Percentiles rank a stretch among this genome's conserved stretches.
phyloP scores from a whole-genome alignment of 2,329 filamentous ascomycete genomes.

The Alternaria incomplexa region DNA sequence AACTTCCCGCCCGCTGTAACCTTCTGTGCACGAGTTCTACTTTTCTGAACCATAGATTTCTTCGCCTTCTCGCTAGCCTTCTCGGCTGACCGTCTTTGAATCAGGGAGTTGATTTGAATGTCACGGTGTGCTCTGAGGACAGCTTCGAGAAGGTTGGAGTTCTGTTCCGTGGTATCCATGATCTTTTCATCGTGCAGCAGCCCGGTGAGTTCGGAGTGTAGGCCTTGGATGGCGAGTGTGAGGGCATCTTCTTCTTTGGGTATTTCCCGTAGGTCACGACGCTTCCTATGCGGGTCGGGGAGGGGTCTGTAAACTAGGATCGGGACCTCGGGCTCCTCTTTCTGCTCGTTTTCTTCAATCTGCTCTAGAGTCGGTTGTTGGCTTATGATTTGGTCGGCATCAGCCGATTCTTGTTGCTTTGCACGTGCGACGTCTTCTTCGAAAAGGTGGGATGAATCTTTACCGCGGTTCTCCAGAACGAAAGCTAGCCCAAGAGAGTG shows the following conservation, averaged over 20 bases:
- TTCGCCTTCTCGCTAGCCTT: not conserved
- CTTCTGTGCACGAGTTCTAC: not conserved
- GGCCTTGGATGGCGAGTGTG: not conserved
- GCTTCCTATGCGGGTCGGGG: conserved; percentile 7
- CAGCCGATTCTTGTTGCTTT: not conserved
- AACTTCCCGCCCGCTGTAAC: not conserved
- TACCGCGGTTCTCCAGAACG: conserved; percentile 19
- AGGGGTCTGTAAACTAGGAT: conserved; percentile 7
- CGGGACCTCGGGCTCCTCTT: not conserved
- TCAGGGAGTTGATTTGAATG: not conserved
- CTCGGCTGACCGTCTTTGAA: not conserved
- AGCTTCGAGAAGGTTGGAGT: not conserved
- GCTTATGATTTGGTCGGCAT: not conserved
- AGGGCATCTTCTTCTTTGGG: not conserved
- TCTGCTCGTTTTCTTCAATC: not conserved
- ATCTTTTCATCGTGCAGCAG: conserved; percentile 1
- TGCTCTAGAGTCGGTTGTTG: not conserved
- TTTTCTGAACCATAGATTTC: not conserved
- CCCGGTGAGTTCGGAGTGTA: not conserved
- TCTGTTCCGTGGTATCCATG: not conserved
- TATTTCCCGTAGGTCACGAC: not conserved
- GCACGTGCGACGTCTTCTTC: not conserved
- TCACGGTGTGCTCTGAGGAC: not conserved
- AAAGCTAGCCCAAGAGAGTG: conserved; percentile 33
- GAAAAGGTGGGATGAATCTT: conserved; percentile 16